A percentile compares a stretch with the other conserved stretches of the same genome.
Conservation (phyloP, 73 alveolate species). For the Paramecium bursaria region DNA sequence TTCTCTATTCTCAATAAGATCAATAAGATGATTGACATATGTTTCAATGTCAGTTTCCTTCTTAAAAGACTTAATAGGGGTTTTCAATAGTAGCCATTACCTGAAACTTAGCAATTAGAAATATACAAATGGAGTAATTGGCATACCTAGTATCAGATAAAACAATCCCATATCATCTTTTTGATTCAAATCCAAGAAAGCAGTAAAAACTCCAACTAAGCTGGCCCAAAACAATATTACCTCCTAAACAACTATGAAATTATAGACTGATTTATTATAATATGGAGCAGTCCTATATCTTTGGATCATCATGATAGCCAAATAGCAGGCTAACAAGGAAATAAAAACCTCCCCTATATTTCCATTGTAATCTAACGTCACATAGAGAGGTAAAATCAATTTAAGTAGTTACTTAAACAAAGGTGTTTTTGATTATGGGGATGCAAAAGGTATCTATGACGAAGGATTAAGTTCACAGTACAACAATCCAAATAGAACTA, state of each 20-base stretch:
- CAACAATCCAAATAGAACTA: constrained; percentile 48
- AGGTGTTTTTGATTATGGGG: constrained; percentile 63
- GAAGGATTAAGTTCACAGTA: constrained; percentile 67
- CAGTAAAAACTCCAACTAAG: constrained; percentile 65
- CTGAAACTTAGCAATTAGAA: constrained; percentile 38
- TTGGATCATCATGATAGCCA: constrained; percentile 29
- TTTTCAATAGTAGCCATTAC: constrained; percentile 12
- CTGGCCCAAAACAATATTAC: constrained; percentile 60
- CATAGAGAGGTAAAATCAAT: constrained; percentile 55
- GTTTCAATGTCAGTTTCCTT: constrained; percentile 65
- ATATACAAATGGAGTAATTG: constrained; percentile 44
- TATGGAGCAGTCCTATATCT: constrained; percentile 69
- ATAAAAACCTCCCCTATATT: constrained; percentile 59
- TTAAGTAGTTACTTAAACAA: constrained; percentile 48
- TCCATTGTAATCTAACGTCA: constrained; percentile 60
- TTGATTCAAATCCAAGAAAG: constrained; percentile 52
- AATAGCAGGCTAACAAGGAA: constrained; percentile 45
- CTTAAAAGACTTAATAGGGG: constrained; percentile 51
- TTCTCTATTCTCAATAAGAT: constrained; percentile 69
- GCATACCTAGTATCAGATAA: constrained; percentile 67
- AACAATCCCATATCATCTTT: constrained; percentile 58
- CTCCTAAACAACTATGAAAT: constrained; percentile 42
- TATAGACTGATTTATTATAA: constrained; percentile 54
- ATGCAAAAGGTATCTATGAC: constrained; percentile 61
- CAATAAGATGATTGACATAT: constrained; percentile 56